Evolutionary conservation across 2,329 filamentous ascomycete species (phyloP).

Genomic region (Beauveria varroae): DNA sequence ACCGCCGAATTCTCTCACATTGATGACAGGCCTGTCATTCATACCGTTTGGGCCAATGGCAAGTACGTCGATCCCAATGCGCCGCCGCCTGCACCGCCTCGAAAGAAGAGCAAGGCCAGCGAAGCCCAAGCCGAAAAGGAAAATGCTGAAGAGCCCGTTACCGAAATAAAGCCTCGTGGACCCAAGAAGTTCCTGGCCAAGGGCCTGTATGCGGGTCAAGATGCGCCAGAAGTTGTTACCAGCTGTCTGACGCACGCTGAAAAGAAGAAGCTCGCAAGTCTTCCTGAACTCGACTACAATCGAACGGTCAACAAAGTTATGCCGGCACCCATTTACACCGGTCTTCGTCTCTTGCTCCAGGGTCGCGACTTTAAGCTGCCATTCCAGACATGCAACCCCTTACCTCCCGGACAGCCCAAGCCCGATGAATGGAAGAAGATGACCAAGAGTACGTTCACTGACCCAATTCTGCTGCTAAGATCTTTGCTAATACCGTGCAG

Average conservation of each 20-base stretch:
- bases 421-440: conserved; percentile 89
- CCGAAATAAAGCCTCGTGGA: conserved; percentile 34
- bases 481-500: conserved; percentile 38
- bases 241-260: conserved; percentile 42
- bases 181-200: conserved; percentile 73
- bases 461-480: neutral
- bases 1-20: conserved; percentile 55
- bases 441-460: conserved; percentile 62
- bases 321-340: conserved; percentile 72
- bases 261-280: conserved; percentile 42
- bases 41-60: conserved; percentile 58
- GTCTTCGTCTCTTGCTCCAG: conserved; percentile 60
- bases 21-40: conserved; percentile 48
- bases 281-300: conserved; percentile 39
- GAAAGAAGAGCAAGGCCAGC: conserved; percentile 27
- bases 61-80: conserved; percentile 47
- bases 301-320: conserved; percentile 49
- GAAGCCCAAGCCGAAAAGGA: conserved; percentile 16
- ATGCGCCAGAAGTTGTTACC: conserved; percentile 39
- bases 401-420: conserved; percentile 79
- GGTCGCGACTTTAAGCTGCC: conserved; percentile 83
- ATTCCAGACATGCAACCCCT: conserved; percentile 80
- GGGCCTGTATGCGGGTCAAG: conserved; percentile 82
- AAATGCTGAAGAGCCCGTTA: conserved; percentile 31
- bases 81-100: conserved; percentile 28